Evolutionary conservation across 148 eudicot genomes (phyloP).

Genomic region (Mesembryanthemum crystallinum): DNA sequence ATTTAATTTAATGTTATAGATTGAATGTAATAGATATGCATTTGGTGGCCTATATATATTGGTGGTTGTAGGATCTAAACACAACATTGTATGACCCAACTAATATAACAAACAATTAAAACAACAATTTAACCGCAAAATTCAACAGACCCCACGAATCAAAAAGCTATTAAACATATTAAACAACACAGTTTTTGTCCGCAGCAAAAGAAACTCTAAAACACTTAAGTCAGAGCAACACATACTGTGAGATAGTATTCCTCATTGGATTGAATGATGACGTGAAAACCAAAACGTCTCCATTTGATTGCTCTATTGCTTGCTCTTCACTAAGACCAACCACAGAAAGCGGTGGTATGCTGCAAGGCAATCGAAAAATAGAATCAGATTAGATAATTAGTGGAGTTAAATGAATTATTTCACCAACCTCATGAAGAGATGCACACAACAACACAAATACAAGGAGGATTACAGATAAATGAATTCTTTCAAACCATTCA

Average conservation of each 20-base stretch:
- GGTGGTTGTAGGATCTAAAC: too few relatives aligned
- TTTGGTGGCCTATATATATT: too few relatives aligned
- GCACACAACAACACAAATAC: neutral
- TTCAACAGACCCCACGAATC: too few relatives aligned
- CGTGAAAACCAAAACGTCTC: slow-evolving; percentile 78
- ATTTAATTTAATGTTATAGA: too few relatives aligned
- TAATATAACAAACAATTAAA: too few relatives aligned
- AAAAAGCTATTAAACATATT: neutral
- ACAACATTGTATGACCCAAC: too few relatives aligned
- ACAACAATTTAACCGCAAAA: too few relatives aligned
- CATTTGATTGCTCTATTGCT: slow-evolving; percentile 81
- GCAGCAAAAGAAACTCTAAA: neutral
- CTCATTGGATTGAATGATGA: slow-evolving; percentile 95
- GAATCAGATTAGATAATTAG: slow-evolving; percentile 3
- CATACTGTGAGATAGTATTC: slow-evolving; percentile 90
- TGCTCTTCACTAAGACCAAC: slow-evolving; percentile 95
- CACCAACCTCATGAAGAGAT: neutral
- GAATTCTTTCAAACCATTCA: neutral
- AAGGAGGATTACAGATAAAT: neutral
- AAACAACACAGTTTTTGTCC: neutral
- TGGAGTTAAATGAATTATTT: neutral
- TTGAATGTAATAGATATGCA: too few relatives aligned
- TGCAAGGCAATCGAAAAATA: slow-evolving; percentile 39
- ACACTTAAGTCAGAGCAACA: neutral
- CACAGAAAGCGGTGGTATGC: slow-evolving; percentile 96